Base-by-base conservation (phyloP, 2,329 filamentous ascomycete species). In the Curvularia spicifera region DNA sequence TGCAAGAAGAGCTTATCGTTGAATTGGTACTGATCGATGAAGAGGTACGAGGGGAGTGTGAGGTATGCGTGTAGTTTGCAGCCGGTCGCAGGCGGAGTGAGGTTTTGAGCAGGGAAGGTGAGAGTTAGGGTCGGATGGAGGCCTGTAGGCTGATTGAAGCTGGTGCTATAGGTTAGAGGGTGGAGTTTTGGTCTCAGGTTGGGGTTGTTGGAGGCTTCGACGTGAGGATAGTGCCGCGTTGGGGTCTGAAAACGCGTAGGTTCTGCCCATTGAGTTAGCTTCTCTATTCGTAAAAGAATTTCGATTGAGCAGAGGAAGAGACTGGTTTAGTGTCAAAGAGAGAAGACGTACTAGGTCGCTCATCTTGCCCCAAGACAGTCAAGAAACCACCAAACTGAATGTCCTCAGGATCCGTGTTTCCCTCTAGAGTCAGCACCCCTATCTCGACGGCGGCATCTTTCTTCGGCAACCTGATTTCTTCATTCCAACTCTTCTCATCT, bases 21-120 rank as follows among this genome's bases (percentile, higher is more conserved):
- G 59, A 97, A 84, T 76, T 96, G 92, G 78, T 97, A 96, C 71
- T 89, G 88, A 80, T 98, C 94, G 39, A 90, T 86, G 77, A 98
- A 97, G 61, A 97, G 82, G 48, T 83, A 79, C 26, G 89, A 90
- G 1, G 94, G 93, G 2, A 97, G 85, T 0, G 91, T 96, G 26
- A 97, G 79, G 76, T 96, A 91, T 10, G 90, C 85, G 77, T 97
- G 88, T 0, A 93, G 81, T 15, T 84, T 84, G 76, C 94, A 97
- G 43, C 71, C 68, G 8, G 50, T 83, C 53, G 69, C 58, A 73
- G 67, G 81, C 0, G 70, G 78, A 0, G 84, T 84, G 15, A 84
- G 78, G 24, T 78, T 79, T 15, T 75, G 65, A 4, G 81, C 80
- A 35, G 97, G 79, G 2, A 79, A 82, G 51, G 96, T 82, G 51